Evolutionary conservation across 1,284 basidiomycete genomes (phyloP).

Genomic region (Ustilago loliicola): DNA sequence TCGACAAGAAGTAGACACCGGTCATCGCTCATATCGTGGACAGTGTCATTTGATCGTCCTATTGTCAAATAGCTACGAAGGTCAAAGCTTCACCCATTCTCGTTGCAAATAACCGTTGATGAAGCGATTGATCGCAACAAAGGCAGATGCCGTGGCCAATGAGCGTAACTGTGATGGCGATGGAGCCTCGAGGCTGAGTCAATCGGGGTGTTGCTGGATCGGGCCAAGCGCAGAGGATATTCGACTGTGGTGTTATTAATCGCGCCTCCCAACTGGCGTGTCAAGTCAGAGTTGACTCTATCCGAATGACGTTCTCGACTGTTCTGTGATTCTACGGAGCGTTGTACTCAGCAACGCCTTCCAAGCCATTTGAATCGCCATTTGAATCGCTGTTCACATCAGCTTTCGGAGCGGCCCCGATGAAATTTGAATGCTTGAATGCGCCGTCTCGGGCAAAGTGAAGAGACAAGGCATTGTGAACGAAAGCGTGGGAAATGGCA

Average conservation of each 20-base stretch:
- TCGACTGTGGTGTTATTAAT: neutral
- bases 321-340: constrained; percentile 4
- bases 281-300: neutral
- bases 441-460: neutral
- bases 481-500: constrained; percentile 11
- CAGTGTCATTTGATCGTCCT: neutral
- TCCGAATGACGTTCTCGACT: neutral
- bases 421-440: neutral
- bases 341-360: neutral
- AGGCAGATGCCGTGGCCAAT: neutral
- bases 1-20: constrained; percentile 4
- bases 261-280: constrained; percentile 1
- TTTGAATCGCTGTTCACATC: constrained; percentile 6
- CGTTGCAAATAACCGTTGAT: neutral
- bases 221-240: neutral
- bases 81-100: neutral
- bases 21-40: neutral
- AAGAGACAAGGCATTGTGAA: neutral
- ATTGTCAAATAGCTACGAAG: neutral
- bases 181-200: constrained; percentile 1
- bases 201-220: constrained; percentile 8
- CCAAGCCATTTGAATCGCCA: neutral
- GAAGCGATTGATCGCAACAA: neutral
- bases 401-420: neutral
- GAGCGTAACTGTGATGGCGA: neutral